phyloP scores from a whole-genome alignment of 2,329 filamentous ascomycete genomes.

The Ophiostoma angusticollis region DNA sequence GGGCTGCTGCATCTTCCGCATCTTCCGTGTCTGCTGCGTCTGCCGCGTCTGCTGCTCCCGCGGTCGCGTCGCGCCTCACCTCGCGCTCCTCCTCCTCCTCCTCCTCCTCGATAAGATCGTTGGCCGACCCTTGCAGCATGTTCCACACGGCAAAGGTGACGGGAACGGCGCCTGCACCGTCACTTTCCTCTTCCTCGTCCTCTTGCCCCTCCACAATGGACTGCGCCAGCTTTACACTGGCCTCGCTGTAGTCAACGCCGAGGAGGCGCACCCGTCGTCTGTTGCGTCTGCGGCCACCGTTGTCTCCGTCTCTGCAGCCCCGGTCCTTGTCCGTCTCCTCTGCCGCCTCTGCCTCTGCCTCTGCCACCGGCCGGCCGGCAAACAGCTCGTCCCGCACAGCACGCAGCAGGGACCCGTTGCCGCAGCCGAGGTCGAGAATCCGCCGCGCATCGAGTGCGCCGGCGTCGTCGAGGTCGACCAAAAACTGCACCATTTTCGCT shows the following conservation, averaged over 20 bases:
- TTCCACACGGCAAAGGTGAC: conserved; percentile 48
- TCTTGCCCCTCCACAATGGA: conserved; percentile 37
- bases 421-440: conserved; percentile 82
- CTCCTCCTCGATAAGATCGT: neutral
- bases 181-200: conserved; percentile 14
- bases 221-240: conserved; percentile 61
- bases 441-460: conserved; percentile 24
- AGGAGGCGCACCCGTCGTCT: conserved; percentile 63
- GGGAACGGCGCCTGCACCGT: neutral
- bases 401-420: conserved; percentile 87
- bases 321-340: neutral
- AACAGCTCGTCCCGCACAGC: conserved; percentile 47
- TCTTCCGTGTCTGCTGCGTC: no score
- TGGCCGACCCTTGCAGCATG: conserved; percentile 33
- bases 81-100: conserved; percentile 20
- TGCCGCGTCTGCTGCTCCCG: no score
- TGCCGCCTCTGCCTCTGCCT: neutral
- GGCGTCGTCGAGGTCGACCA: conserved; percentile 29
- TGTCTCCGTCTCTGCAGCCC: neutral
- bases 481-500: conserved; percentile 59
- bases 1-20: conserved; percentile 18
- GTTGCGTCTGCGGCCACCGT: conserved; percentile 48
- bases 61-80: conserved; percentile 4
- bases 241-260: conserved; percentile 76
- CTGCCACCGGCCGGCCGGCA: conserved; percentile 35